These are phyloP conservation scores for Leccinum subfulvum DNA, from an alignment of 1,284 basidiomycete genomes.

Conservation along the genomic window DNA sequence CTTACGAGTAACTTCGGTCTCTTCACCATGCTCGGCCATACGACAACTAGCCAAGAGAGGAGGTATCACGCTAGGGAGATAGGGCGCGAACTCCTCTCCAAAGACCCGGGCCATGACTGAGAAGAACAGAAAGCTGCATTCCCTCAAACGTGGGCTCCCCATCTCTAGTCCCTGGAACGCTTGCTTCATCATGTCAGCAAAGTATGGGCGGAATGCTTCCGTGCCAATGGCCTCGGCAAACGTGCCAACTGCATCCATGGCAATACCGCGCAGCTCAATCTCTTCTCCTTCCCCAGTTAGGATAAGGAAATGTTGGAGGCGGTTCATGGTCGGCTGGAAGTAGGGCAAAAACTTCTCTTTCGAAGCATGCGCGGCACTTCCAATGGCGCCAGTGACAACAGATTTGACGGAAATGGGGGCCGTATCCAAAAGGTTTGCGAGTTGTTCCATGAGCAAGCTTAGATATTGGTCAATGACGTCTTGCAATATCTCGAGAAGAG, in stretches of 20 bases:
- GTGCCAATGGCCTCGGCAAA: slow-evolving; percentile 97
- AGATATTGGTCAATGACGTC: slow-evolving; percentile 92
- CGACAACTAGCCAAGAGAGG: slow-evolving; percentile 83
- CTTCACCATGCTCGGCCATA: slow-evolving; percentile 82
- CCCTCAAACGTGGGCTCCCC: slow-evolving; percentile 85
- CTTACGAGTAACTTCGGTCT: slow-evolving; percentile 43
- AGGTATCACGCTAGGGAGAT: slow-evolving; percentile 86
- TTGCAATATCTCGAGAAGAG: slow-evolving; percentile 93
- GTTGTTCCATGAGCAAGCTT: slow-evolving; percentile 92
- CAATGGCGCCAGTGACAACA: slow-evolving; percentile 97
- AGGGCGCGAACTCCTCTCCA: slow-evolving; percentile 89
- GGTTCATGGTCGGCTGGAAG: slow-evolving; percentile 91
- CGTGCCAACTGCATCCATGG: slow-evolving; percentile 97
- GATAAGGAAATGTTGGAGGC: slow-evolving; percentile 84
- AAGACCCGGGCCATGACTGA: slow-evolving; percentile 97
- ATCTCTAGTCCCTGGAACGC: slow-evolving; percentile 90
- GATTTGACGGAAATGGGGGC: slow-evolving; percentile 88
- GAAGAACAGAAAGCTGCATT: slow-evolving; percentile 99
- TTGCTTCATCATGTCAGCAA: slow-evolving; percentile 93
- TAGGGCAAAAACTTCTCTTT: slow-evolving; percentile 92
- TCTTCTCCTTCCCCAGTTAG: slow-evolving; percentile 85
- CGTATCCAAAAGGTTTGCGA: slow-evolving; percentile 84
- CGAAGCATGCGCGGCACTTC: slow-evolving; percentile 97
- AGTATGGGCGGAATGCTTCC: slow-evolving; percentile 94
- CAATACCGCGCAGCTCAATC: slow-evolving; percentile 93